Conservation (phyloP, 2,329 filamentous ascomycete species). For the Cercospora janseana region DNA sequence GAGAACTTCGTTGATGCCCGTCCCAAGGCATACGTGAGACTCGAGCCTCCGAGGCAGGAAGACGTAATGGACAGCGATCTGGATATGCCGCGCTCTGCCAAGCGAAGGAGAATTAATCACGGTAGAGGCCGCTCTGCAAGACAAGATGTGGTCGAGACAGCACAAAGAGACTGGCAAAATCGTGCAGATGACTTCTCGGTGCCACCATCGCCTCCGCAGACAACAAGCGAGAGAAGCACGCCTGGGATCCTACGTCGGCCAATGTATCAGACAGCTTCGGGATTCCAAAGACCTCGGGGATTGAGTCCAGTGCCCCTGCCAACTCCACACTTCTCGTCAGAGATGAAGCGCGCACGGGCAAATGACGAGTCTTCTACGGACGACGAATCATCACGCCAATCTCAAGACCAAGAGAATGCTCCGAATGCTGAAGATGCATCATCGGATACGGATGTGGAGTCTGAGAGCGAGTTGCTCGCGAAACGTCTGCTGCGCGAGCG, state of each 20-base stretch:
- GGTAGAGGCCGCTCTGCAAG: background rate
- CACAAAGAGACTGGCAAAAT: background rate
- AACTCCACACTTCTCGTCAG: constrained; percentile 36
- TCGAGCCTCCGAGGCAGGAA: background rate
- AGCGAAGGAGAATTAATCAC: constrained; percentile 6
- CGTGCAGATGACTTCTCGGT: constrained; percentile 37
- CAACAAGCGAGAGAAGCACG: constrained; percentile 23
- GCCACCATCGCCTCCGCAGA: constrained; percentile 45
- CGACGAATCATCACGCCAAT: background rate
- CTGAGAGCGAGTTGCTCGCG: constrained; percentile 23
- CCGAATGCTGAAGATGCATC: background rate
- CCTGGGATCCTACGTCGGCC: background rate
- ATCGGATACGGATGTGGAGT: constrained; percentile 16
- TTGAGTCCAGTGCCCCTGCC: constrained; percentile 30
- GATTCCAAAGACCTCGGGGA: constrained; percentile 28
- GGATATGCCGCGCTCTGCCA: background rate
- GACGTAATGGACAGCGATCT: background rate
- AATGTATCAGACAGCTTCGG: constrained; percentile 11
- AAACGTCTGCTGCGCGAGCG: constrained; percentile 38
- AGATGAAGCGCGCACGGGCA: constrained; percentile 14
- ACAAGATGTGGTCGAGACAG: constrained; percentile 4
- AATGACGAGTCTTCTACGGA: constrained; percentile 17
- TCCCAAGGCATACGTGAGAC: constrained; percentile 7
- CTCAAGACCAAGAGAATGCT: background rate
- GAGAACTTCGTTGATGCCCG: background rate